These are phyloP conservation scores for Rhizoclosmatium globosum DNA, from an alignment of 192 early-diverging fungal species.

Conservation along the genomic window DNA sequence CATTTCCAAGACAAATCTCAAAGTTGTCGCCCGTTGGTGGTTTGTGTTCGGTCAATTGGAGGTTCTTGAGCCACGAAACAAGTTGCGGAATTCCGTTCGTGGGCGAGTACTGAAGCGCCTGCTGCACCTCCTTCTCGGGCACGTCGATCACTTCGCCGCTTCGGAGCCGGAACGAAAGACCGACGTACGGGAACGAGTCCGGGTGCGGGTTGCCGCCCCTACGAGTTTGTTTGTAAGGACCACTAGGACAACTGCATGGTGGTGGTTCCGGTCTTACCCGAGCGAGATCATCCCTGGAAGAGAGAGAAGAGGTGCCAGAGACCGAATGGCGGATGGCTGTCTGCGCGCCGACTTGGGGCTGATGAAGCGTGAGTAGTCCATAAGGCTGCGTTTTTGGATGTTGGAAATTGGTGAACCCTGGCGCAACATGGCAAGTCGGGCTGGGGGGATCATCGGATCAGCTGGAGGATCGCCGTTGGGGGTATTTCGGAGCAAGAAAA, in stretches of 20 bases:
- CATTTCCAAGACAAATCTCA: constrained; percentile 64
- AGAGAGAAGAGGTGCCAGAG: constrained; percentile 33
- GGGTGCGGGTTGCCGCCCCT: constrained; percentile 63
- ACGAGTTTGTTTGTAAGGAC: too few relatives aligned
- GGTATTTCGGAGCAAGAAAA: too few relatives aligned
- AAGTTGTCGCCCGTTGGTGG: constrained; percentile 48
- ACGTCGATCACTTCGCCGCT: constrained; percentile 52
- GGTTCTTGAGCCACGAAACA: constrained; percentile 53
- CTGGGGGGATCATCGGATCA: too few relatives aligned
- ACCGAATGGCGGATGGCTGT: constrained; percentile 60
- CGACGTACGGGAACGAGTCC: constrained; percentile 58
- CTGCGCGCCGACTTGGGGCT: constrained; percentile 40
- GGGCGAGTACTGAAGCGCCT: constrained; percentile 59
- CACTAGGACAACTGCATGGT: too few relatives aligned
- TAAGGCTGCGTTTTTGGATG: constrained; percentile 5
- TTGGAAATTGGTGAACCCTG: constrained; percentile 5
- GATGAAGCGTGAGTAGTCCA: constrained; percentile 55
- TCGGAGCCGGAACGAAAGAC: constrained; percentile 50
- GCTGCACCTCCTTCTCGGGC: constrained; percentile 40
- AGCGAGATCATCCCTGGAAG: constrained; percentile 53
- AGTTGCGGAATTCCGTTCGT: constrained; percentile 62
- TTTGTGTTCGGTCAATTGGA: constrained; percentile 54
- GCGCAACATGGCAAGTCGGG: too few relatives aligned
- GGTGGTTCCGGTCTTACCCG: constrained; percentile 7
- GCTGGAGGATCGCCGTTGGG: too few relatives aligned